A percentile compares a stretch with the other conserved stretches of the same genome.
phyloP scores from a whole-genome alignment of 129 eudicot genomes.

The Arctium minus region DNA sequence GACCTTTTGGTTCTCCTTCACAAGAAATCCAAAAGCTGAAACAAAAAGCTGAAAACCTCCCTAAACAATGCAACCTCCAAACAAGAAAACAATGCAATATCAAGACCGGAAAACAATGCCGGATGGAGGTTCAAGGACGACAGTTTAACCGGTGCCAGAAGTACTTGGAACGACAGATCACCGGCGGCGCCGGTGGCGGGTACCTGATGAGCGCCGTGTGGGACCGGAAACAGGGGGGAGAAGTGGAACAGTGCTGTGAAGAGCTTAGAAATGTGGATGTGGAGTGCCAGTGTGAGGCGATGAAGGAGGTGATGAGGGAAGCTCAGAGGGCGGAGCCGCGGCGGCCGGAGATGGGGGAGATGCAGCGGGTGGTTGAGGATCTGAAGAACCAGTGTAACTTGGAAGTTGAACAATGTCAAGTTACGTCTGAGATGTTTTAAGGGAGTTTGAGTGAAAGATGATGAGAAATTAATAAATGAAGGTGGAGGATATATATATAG shows the following conservation, averaged over 20 bases:
- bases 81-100: constrained; percentile 1
- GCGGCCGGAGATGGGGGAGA: not conserved
- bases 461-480: not conserved
- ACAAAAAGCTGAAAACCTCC: constrained; percentile 26
- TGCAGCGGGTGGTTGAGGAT: not conserved
- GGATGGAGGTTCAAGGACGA: constrained; percentile 4
- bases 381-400: not conserved
- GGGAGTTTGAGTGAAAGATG: not conserved
- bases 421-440: not conserved
- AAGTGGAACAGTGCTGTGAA: constrained; percentile 16
- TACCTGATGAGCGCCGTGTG: not conserved
- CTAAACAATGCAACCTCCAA: constrained; percentile 18
- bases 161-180: not conserved
- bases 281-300: not conserved
- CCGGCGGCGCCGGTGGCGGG: not conserved
- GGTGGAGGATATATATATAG: too few relatives aligned
- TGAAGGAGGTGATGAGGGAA: constrained; percentile 4
- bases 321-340: not conserved
- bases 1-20: not conserved
- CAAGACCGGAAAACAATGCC: constrained; percentile 3
- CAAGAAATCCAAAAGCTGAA: constrained; percentile 11
- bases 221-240: not conserved
- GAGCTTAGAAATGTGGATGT: not conserved
- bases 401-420: not conserved
- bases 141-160: constrained; percentile 1